Percentiles rank a stretch among this genome's conserved stretches.
These are phyloP conservation scores for Nakataea oryzae DNA, from an alignment of 2,329 filamentous ascomycete genomes.

Conservation along the genomic window DNA sequence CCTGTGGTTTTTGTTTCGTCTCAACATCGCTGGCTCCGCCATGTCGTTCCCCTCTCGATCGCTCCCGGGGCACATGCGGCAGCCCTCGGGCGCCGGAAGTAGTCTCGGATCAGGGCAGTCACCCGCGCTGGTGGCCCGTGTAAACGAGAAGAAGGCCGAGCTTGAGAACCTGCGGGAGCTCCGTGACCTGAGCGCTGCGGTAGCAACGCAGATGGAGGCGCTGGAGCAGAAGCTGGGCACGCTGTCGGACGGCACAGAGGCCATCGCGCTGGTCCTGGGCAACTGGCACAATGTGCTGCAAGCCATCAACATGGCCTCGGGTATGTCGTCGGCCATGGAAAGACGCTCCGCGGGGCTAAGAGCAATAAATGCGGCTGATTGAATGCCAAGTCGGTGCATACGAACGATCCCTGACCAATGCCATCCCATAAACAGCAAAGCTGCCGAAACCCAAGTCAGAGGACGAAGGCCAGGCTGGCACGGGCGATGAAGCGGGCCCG, in stretches of 20 bases:
- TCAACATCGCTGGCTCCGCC: neutral
- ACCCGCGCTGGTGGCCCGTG: conserved; percentile 53
- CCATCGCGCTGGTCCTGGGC: conserved; percentile 71
- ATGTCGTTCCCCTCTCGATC: conserved; percentile 12
- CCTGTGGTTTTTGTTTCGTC: neutral
- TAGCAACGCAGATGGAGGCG: conserved; percentile 74
- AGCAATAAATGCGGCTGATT: neutral
- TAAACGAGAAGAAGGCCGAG: conserved; percentile 79
- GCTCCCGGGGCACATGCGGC: conserved; percentile 55
- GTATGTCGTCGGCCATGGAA: conserved; percentile 35
- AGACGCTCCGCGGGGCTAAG: neutral
- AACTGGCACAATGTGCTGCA: conserved; percentile 84
- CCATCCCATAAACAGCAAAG: conserved; percentile 42
- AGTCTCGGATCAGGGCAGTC: conserved; percentile 43
- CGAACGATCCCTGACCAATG: neutral
- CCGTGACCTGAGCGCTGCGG: conserved; percentile 65
- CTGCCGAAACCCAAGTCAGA: conserved; percentile 48
- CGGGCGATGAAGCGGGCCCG: neutral
- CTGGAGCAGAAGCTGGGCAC: conserved; percentile 70
- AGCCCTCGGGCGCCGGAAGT: conserved; percentile 40
- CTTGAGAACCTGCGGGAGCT: conserved; percentile 70
- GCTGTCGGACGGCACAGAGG: conserved; percentile 73
- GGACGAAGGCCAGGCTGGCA: conserved; percentile 28
- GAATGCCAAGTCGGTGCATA: neutral
- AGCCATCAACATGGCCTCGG: conserved; percentile 78